Conservation (phyloP, 2,329 filamentous ascomycete species). For the Cyphellophora europaea region DNA sequence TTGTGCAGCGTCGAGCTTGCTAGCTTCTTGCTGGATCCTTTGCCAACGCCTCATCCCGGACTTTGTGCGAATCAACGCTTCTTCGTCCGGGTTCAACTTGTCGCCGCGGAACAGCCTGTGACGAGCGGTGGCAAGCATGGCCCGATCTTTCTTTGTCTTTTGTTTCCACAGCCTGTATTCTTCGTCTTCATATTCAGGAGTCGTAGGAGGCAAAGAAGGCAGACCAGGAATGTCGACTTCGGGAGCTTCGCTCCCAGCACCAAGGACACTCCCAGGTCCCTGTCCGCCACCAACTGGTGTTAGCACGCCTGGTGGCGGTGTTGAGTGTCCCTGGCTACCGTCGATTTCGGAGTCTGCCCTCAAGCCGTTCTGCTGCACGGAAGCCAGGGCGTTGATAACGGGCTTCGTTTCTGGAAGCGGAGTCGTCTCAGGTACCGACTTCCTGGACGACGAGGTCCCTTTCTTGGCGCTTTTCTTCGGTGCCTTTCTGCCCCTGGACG, state of each 20-base stretch:
- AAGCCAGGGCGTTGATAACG: constrained; percentile 44
- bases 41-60: constrained; percentile 84
- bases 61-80: constrained; percentile 74
- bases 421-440: constrained; percentile 67
- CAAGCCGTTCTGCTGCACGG: constrained; percentile 35
- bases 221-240: constrained; percentile 74
- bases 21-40: constrained; percentile 64
- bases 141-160: constrained; percentile 92
- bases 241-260: constrained; percentile 63
- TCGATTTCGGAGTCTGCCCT: constrained; percentile 63
- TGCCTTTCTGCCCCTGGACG: constrained; percentile 83
- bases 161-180: constrained; percentile 99
- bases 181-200: constrained; percentile 73
- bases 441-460: constrained; percentile 54
- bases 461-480: constrained; percentile 70
- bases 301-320: constrained; percentile 66
- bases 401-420: constrained; percentile 69
- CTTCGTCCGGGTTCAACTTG: constrained; percentile 76
- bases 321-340: constrained; percentile 70
- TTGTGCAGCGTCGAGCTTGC: constrained; percentile 41
- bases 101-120: constrained; percentile 78
- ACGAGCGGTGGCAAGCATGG: constrained; percentile 73
- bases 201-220: constrained; percentile 51
- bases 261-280: constrained; percentile 48
- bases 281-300: constrained; percentile 63